Percentiles rank a stretch among this genome's conserved stretches.
phyloP scores from a whole-genome alignment of 176 grass and related monocot genomes.

The Eremochloa ophiuroides region DNA sequence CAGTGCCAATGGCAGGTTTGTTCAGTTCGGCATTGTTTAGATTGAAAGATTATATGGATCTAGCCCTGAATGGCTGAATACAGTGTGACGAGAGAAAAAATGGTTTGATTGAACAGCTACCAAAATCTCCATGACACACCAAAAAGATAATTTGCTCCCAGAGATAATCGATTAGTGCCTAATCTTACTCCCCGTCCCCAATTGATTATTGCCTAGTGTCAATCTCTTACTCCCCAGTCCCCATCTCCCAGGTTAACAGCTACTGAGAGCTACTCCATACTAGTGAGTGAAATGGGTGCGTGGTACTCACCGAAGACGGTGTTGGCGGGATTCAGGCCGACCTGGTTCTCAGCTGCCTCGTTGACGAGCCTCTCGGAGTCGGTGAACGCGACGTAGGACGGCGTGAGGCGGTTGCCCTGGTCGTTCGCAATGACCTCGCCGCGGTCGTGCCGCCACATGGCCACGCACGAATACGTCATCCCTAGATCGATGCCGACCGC shows the following conservation, averaged over 20 bases:
- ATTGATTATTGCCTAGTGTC: too few relatives aligned
- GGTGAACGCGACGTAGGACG: slow-evolving; percentile 55
- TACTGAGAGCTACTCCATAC: not conserved
- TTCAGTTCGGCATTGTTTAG: too few relatives aligned
- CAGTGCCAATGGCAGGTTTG: too few relatives aligned
- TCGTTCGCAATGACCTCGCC: slow-evolving; percentile 46
- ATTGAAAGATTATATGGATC: too few relatives aligned
- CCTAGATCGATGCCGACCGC: slow-evolving; percentile 14
- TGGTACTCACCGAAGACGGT: slow-evolving; percentile 9
- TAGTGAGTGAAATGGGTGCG: not conserved
- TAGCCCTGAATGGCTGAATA: too few relatives aligned
- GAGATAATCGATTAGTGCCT: too few relatives aligned
- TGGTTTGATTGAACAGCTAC: too few relatives aligned
- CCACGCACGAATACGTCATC: not conserved
- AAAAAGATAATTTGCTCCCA: too few relatives aligned
- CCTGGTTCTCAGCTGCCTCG: slow-evolving; percentile 56
- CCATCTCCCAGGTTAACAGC: not conserved
- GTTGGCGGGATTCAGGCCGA: slow-evolving; percentile 49
- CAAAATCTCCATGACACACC: too few relatives aligned
- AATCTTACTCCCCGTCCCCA: too few relatives aligned
- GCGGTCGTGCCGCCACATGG: not conserved
- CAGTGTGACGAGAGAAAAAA: too few relatives aligned
- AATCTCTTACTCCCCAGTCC: not conserved
- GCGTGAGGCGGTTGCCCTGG: slow-evolving; percentile 54
- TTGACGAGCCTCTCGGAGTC: slow-evolving; percentile 46